Percentiles rank a stretch among this genome's conserved stretches.
Conservation (phyloP, 164 flowering plant genomes). For the Akebia trifoliata region DNA sequence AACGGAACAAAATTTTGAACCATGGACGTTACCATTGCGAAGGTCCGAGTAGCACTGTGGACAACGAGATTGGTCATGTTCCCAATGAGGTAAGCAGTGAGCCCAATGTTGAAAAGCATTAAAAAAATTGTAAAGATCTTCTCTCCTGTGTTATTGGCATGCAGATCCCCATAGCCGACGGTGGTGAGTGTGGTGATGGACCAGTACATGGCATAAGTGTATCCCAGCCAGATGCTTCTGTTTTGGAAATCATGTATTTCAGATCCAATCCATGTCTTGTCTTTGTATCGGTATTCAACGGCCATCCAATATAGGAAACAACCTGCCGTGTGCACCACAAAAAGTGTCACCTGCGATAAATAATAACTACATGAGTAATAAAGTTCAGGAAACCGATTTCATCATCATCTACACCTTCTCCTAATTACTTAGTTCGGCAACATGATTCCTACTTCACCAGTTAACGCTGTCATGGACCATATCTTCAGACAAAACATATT, state of each 20-base stretch:
- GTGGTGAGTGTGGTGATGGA: conserved; percentile 78
- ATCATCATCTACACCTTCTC: too few relatives aligned
- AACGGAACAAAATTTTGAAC: neutral
- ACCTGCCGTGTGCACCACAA: conserved; percentile 71
- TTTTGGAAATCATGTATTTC: conserved; percentile 41
- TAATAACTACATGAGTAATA: neutral
- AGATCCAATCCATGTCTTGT: conserved; percentile 69
- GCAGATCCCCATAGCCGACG: conserved; percentile 85
- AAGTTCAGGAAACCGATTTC: neutral
- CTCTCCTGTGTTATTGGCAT: conserved; percentile 66
- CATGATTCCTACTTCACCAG: too few relatives aligned
- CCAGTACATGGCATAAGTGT: conserved; percentile 79
- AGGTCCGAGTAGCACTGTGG: conserved; percentile 55
- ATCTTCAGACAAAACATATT: too few relatives aligned
- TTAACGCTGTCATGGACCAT: too few relatives aligned
- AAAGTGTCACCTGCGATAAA: conserved; percentile 60
- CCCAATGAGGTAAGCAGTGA: conserved; percentile 74
- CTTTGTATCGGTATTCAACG: conserved; percentile 28
- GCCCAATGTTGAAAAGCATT: conserved; percentile 90
- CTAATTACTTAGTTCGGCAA: too few relatives aligned
- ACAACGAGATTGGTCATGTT: conserved; percentile 90
- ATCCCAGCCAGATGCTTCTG: conserved; percentile 64
- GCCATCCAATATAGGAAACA: conserved; percentile 83
- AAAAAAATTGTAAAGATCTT: conserved; percentile 61
- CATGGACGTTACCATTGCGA: conserved; percentile 49